phyloP scores from a whole-genome alignment of 78 protist genomes.

The Blattamonas nauphoetae region DNA sequence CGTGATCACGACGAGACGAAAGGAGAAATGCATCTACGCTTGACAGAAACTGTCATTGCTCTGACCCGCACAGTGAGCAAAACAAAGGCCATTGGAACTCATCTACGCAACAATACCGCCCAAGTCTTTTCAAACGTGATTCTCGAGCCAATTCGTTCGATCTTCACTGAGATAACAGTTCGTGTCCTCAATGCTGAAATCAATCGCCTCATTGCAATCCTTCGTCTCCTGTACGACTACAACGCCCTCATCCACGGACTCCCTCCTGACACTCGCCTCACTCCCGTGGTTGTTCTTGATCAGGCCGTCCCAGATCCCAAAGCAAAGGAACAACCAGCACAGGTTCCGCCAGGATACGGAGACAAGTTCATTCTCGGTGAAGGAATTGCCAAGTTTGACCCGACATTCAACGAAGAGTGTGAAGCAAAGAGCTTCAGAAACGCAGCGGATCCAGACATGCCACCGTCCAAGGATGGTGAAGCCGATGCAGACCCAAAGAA shows the following conservation, averaged over 20 bases:
- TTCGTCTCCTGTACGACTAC: background rate
- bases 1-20: background rate
- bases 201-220: background rate
- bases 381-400: background rate
- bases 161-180: too few species aligned
- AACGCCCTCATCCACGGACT: background rate
- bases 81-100: background rate
- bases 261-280: background rate
- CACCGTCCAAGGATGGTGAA: background rate
- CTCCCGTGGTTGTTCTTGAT: background rate
- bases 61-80: background rate
- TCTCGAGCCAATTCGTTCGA: too few species aligned
- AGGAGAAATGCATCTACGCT: background rate
- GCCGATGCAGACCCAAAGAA: background rate
- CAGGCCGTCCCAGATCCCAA: background rate
- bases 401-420: background rate
- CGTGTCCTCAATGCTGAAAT: background rate
- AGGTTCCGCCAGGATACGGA: background rate
- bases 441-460: background rate
- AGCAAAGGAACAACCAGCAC: background rate
- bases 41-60: background rate
- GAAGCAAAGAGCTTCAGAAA: background rate
- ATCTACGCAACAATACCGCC: too few species aligned
- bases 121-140: too few species aligned
- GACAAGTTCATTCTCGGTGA: background rate